Base-by-base conservation (phyloP, 176 grass and related monocot species). In the Musa acuminata region DNA sequence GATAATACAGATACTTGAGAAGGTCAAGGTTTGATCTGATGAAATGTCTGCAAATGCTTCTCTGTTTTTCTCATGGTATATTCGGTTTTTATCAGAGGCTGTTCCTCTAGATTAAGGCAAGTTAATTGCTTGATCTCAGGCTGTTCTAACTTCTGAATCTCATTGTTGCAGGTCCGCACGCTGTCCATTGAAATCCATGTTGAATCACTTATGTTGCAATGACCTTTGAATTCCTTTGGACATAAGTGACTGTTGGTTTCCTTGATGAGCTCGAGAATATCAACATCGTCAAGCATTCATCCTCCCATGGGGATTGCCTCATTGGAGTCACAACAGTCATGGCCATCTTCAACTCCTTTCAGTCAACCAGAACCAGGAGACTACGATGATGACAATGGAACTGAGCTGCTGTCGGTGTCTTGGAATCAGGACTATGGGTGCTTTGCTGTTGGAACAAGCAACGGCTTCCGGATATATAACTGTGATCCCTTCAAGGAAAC, bases 361-460 rank as follows among this genome's bases (percentile, higher is more conserved):
- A 11, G 74, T 71, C 83, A 88, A 71, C 11, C 74, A 1, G 81
- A 90, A 54, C 64, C 71, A 52, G 68, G 58, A 51, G 83, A 80
- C 29, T 71, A 22, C 35, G 67, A 66, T 4, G 81, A 83, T 51
- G 81, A 86, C 57, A 75, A 80, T 58, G 80, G 92, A 25, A 80
- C 87, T 67, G 88, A 85, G 65, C 78, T 96, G 53, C 77, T 92
- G 19, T 92, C 93, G 0, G 79, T 90, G 12, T 80, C 87, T 64
- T 96, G 93, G 93, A 96, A 96, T 79, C 93, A 96, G 73, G 87
- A 96, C 62, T 96, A 82, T 1, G 83, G 81, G 21, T 92, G 93
- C 48, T 96, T 96, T 0, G 69, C 93, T 79, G 87, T 85, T 78
- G 93, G 93, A 19, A 96, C 90, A 11, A 92, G 79, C 80, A 88